Evolutionary conservation across 2,329 filamentous ascomycete genomes (phyloP), one percentile per base, ranked within the genome.

Genomic region (Scytalidium lignicola): DNA sequence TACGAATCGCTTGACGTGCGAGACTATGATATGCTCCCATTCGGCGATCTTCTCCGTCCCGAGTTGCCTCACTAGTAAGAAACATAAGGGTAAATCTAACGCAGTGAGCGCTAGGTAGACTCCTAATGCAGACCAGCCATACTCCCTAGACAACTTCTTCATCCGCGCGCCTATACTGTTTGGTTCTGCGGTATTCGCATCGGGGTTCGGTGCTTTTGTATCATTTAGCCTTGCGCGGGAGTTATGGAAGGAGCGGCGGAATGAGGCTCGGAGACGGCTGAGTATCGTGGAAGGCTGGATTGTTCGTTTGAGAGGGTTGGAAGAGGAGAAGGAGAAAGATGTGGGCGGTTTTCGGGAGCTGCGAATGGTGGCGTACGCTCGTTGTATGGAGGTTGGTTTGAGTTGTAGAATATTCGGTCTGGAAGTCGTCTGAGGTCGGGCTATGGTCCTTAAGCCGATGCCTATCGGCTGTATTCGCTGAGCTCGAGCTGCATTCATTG

Each of bases 31-130:
- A 51, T 90, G 78, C 66, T 93, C 88, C 58, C 78, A 65, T 57
- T 74, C 71, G 44, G 90, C 91, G 61, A 99, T 93, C 48, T 80
- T 80, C 21, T 99, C 93, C 0, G 88, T 88, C 15, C 93, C 93
- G 2, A 96, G 78, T 46, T 83, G 73, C 50, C 85, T 80, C 43
- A 99, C 93, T 9, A 93, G 82, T 48, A 95, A 70, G 71, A 96
- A 99, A 71, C 92, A 97, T 65, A 97, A 88, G 0, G 93, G 93
- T 57, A 97, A 95, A 70, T 99, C 93, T 46, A 96, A 71, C 32
- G 88, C 86, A 40, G 88, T 91, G 48, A 99, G 71, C 1, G 75
- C 76, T 10, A 96, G 69, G 68, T 99, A 99, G 13, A 99, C 88
- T n/a, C 90, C 92, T 4, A 96, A 69, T 1, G 91, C 91, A 3